Base-by-base conservation (phyloP, 2,329 filamentous ascomycete species). In the Sporothrix humicola region DNA sequence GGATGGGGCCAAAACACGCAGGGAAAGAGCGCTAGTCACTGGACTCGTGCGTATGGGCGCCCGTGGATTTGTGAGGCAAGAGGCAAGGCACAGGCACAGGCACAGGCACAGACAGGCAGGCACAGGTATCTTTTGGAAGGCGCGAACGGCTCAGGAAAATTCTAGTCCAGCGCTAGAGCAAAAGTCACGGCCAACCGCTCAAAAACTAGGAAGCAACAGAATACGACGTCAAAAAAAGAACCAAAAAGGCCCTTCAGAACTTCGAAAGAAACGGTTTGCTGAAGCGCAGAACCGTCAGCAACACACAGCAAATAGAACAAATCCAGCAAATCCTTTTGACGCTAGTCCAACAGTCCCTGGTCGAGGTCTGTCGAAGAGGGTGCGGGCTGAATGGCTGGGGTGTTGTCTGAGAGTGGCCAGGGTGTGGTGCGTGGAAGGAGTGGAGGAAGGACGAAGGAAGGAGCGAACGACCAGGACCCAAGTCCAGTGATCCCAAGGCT, bases 381-480 rank as follows among this genome's bases (percentile, higher is more conserved):
- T 48, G 37, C n/a, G 68, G 52, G 68, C 52, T 59, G 68, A 44
- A 70, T 56, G 66, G 66, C 66, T 69, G 66, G 66, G 66, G 50
- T 20, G 50, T 23, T 42, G 66, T 69, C 17, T 37, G 66, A 69
- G 50, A 44, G 68, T 48, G 68, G 37, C 23, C 37, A 15, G 54
- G 52, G 42, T 59, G 42, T 59, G 65, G 56, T 23, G 20, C 37
- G n/a, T 59, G 66, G 54, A 59, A 54, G 56, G 73, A 72, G 59
- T 79, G 81, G 79, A 79, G 80, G 80, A 81, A 76, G 6, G 46
- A 66, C 23, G 59, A 31, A 72, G 70, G 70, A 65, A 66, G 37
- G 71, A 70, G 17, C 44, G 58, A 72, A 44, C 42, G 31, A 66
- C 31, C 65, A 69, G 65, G 65, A 31, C 23, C 46, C 59, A 9